Base-by-base conservation (phyloP, 345 rosid genomes). In the Citrus reticulata region DNA sequence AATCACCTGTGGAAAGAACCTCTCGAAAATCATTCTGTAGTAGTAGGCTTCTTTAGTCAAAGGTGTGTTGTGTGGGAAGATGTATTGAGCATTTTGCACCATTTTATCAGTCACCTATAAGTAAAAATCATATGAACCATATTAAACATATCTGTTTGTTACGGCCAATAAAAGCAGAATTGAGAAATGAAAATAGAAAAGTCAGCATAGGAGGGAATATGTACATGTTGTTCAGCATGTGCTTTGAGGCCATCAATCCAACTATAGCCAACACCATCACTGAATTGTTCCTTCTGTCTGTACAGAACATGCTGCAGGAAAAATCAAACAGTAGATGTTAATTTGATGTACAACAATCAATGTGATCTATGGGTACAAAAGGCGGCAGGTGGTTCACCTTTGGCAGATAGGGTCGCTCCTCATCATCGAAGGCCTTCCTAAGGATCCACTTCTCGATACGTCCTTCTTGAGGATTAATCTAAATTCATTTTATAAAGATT, bases 191-290 rank as follows among this genome's bases (percentile, higher is more conserved):
- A 30, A 35, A 35, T 32, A 32, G 25, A 68, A 32, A 73, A 24
- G 6, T 1, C 17, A 2, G 20, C 42, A 13, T 3, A 68, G 68
- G 24, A 34, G 34, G 9, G 22, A 2, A 11, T 46, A 57, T 42
- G 54, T 87, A 95, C 98, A 83, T 91, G 90, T 81, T 63, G 69
- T 29, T 85, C 88, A 76, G 99, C 95, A 73, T 95, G 98, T 30
- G 90, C 91, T 83, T 93, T 92, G 67, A 95, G 95, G 32, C 99
- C 98, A 87, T 93, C 99, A 24, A 95, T 95, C 99, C 99, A 95
- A 74, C 98, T 92, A 64, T 93, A 95, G 59, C 98, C 97, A 39
- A 95, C 99, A 37, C 99, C 98, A 70, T 95, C 99, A 80, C 99
- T 95, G 62, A 95, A 95, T 77, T 95, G 98, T 75, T 95, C 99